A percentile compares a stretch with the other conserved stretches of the same genome.
Evolutionary conservation across 2,329 filamentous ascomycete genomes (phyloP).

Genomic region (Fusarium sterilihyphosum): DNA sequence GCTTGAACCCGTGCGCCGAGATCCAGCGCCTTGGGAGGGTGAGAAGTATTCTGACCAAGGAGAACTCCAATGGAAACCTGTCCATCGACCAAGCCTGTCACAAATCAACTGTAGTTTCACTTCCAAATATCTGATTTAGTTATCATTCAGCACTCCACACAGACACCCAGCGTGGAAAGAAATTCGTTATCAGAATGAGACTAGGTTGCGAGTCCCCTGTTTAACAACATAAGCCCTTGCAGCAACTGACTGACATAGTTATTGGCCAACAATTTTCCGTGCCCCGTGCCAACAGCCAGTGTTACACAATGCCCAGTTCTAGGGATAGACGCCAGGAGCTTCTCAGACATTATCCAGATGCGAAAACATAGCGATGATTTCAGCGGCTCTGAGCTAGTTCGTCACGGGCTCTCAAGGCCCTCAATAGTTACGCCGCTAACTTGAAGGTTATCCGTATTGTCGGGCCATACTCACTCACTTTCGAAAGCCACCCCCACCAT

Average conservation of each 20-base stretch:
- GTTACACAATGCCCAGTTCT: conserved; percentile 5
- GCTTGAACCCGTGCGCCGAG: not conserved
- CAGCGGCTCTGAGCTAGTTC: not conserved
- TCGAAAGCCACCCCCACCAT: not conserved
- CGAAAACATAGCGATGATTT: not conserved
- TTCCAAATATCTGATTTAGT: not conserved
- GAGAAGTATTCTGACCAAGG: not conserved
- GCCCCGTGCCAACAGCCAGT: conserved; percentile 12
- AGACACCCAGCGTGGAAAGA: not conserved
- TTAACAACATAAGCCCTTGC: not conserved
- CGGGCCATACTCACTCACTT: not conserved
- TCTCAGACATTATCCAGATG: not conserved
- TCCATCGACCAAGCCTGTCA: not conserved
- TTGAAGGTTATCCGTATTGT: not conserved
- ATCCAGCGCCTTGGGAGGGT: not conserved
- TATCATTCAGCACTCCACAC: not conserved
- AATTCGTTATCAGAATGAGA: conserved; percentile 13
- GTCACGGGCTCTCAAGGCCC: not conserved
- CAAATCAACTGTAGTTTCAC: not conserved
- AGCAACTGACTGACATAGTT: conserved; percentile 4
- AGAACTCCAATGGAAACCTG: not conserved
- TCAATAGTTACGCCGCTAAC: not conserved
- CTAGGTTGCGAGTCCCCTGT: conserved; percentile 10
- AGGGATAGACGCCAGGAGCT: not conserved
- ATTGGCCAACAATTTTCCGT: conserved; percentile 33